phyloP scores from a whole-genome alignment of 768 basidiomycete species.

The Podaxis sp. region DNA sequence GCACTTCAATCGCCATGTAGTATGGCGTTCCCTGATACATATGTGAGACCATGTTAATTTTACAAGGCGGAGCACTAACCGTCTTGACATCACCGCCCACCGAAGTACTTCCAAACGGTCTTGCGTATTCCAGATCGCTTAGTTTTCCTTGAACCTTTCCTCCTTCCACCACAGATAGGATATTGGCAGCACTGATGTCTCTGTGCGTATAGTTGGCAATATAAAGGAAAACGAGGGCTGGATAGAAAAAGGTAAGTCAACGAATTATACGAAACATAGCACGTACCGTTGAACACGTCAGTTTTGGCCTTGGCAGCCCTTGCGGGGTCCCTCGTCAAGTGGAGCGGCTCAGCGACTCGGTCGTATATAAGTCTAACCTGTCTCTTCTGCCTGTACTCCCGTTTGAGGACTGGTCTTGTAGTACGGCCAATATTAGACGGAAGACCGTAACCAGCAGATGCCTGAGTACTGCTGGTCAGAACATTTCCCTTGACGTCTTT shows the following conservation, averaged over 20 bases:
- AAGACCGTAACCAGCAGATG: not conserved
- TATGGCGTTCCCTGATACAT: not conserved
- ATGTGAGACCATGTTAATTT: not conserved
- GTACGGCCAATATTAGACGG: not conserved
- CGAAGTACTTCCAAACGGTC: not conserved
- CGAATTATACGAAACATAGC: not conserved
- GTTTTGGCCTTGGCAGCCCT: not conserved
- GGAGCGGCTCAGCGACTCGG: not conserved
- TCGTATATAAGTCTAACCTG: not conserved
- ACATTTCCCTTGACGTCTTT: too few relatives aligned
- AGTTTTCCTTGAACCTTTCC: not conserved
- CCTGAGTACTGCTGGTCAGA: not conserved
- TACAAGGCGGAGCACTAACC: not conserved
- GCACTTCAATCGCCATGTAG: not conserved
- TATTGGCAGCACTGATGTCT: constrained; percentile 12
- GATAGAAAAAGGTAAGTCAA: not conserved
- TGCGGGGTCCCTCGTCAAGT: not conserved
- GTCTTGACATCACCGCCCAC: not conserved
- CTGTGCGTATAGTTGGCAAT: constrained; percentile 12
- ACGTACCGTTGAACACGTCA: not conserved
- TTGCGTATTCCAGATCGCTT: constrained; percentile 10
- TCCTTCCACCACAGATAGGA: not conserved
- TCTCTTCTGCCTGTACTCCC: not conserved
- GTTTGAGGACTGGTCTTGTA: not conserved
- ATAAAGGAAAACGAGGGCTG: constrained; percentile 11